Conservation (phyloP, 768 basidiomycete genomes). For the Agrocybe chaxingu region DNA sequence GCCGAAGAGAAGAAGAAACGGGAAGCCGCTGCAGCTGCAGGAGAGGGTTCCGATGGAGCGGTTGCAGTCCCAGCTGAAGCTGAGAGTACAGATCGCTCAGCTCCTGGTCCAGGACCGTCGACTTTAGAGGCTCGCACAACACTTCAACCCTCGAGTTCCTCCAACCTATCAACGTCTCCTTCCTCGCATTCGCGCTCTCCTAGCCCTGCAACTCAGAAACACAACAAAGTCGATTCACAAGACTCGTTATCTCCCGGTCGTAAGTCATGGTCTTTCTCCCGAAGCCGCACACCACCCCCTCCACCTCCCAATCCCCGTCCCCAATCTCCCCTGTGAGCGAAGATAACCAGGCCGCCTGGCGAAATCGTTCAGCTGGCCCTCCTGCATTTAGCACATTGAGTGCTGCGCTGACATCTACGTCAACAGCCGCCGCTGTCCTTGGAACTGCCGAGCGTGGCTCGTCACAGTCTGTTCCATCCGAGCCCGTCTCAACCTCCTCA, state of each 20-base stretch:
- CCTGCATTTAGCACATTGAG: constrained; percentile 43
- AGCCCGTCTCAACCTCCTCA: constrained; percentile 10
- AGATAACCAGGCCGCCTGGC: constrained; percentile 28
- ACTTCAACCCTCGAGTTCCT: constrained; percentile 23
- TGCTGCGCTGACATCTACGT: constrained; percentile 42
- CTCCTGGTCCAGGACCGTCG: constrained; percentile 30
- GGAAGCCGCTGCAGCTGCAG: constrained; percentile 33
- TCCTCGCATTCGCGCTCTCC: constrained; percentile 18
- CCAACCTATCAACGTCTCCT: constrained; percentile 23
- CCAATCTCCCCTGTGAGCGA: constrained; percentile 21
- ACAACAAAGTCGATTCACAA: constrained; percentile 19
- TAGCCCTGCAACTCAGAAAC: constrained; percentile 11
- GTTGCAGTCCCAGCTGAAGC: constrained; percentile 16
- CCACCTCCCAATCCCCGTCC: constrained; percentile 20
- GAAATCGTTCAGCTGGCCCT: constrained; percentile 32
- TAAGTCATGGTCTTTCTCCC: constrained; percentile 31
- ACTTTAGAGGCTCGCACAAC: constrained; percentile 25
- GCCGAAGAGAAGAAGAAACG: constrained; percentile 64
- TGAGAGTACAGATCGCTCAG: constrained; percentile 18
- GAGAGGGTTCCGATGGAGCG: not conserved
- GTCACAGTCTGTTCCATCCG: constrained; percentile 9
- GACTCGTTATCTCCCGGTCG: constrained; percentile 20
- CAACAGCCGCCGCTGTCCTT: constrained; percentile 43
- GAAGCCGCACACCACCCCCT: constrained; percentile 35
- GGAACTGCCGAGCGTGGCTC: constrained; percentile 14